Evolutionary conservation across 441 rosid species (phyloP).

Genomic region (Brassica hybrid): DNA sequence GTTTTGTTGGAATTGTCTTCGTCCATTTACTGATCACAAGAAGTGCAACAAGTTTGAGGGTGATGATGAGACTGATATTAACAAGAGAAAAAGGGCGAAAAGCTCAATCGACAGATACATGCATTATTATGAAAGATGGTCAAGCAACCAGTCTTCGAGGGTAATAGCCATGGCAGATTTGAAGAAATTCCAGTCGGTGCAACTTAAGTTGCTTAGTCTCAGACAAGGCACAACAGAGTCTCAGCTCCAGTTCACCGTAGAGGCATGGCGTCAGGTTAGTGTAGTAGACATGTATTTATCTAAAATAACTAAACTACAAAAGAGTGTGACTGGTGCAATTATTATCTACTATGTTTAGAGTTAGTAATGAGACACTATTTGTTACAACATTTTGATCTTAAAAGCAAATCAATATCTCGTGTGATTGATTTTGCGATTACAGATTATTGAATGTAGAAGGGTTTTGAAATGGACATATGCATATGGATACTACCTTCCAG

Average conservation of each 20-base stretch:
- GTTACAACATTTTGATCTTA: too few species aligned
- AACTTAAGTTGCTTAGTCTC: constrained; percentile 46
- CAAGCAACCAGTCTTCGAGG: constrained; percentile 54
- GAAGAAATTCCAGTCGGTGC: constrained; percentile 7
- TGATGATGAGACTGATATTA: background rate
- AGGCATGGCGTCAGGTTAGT: constrained; percentile 71
- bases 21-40: constrained; percentile 16
- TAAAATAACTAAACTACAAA: background rate
- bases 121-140: constrained; percentile 76
- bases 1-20: constrained; percentile 77
- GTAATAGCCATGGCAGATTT: constrained; percentile 50
- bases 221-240: constrained; percentile 42
- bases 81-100: constrained; percentile 45
- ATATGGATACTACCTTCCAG: constrained; percentile 68
- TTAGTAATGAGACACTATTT: background rate
- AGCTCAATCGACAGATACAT: constrained; percentile 51
- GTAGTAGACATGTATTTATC: background rate
- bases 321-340: background rate
- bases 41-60: constrained; percentile 27
- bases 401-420: too few species aligned
- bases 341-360: background rate
- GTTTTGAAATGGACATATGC: constrained; percentile 75
- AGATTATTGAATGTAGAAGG: constrained; percentile 74
- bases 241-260: constrained; percentile 52
- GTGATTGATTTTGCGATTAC: background rate